Base-by-base conservation (phyloP, 23 red algal genomes). In the Pyropia yezoensis region DNA sequence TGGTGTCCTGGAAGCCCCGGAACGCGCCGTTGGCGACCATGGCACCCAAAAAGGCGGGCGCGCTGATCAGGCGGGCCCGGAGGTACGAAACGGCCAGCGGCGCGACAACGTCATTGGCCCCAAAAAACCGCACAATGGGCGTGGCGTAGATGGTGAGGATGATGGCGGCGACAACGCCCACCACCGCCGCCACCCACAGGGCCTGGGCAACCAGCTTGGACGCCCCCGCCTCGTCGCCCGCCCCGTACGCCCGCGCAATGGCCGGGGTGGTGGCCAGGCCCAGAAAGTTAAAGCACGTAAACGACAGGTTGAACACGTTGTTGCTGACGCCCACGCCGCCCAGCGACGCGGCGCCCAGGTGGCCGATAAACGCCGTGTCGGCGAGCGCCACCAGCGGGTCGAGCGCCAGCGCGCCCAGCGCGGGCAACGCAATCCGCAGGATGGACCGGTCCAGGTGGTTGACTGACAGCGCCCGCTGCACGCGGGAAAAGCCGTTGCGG, bases 381-480 rank as follows among this genome's bases (percentile, higher is more conserved):
- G 85, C 93, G 16, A 97, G 85, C 16, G 84, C 85, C 20, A 90
- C 81, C 33, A 97, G 77, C 47, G 93, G 93, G 66, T 97, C 93
- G 33, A 97, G 73, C 25, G 81, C 75, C 18, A 97, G 85, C 17
- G 93, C 83, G 29, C 72, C 93, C 22, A 90, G 65, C 16, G 93
- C 85, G 21, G 93, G 93, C 29, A 90, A 13, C 39, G 39, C 39
- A 47, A 47, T 47, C 39, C 39, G 39, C 11, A 47, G 39, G 39
- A 47, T 47, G 39, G 39, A 47, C 39, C 39, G 39, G 39, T 47
- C 39, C 39, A 47, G 39, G 39, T 47, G 39, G 39, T 47, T 47
- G 39, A 47, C 39, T 8, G 39, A 47, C 7, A 47, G 39, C 39
- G 39, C 39, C 39, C 39, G 39, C 39, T 47, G 39, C 39, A 47